These are phyloP conservation scores for Lepiota brunneoincarnata DNA, from an alignment of 768 basidiomycete species.

Conservation along the genomic window DNA sequence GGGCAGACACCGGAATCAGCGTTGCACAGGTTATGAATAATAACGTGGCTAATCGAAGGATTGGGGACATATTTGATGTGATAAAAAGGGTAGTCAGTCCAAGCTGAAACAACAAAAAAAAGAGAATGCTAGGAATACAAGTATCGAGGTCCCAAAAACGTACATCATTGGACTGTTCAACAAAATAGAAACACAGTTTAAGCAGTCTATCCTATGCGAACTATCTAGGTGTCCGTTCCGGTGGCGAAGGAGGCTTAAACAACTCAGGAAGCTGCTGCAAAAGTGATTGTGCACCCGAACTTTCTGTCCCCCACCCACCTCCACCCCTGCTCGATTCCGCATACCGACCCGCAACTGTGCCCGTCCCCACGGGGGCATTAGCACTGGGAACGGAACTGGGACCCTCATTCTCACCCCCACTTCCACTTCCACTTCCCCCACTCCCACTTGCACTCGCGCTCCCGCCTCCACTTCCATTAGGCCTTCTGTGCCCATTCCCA, in stretches of 20 bases:
- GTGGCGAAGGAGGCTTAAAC: neutral
- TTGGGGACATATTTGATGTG: too few species aligned
- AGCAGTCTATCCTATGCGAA: neutral
- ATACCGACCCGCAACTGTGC: neutral
- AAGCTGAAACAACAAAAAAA: too few species aligned
- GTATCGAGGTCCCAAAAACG: too few species aligned
- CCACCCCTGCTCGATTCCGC: neutral
- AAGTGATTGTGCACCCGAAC: constrained; percentile 3
- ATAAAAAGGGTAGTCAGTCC: too few species aligned
- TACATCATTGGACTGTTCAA: neutral
- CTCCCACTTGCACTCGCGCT: neutral
- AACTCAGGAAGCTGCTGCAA: constrained; percentile 5
- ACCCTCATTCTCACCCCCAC: neutral
- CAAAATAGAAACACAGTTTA: neutral
- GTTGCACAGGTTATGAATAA: too few species aligned
- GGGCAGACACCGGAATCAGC: too few species aligned
- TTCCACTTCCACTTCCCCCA: neutral
- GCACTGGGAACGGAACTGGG: neutral
- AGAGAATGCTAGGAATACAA: too few species aligned
- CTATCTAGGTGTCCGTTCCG: constrained; percentile 2
- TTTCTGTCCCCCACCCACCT: constrained; percentile 6
- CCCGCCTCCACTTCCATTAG: neutral
- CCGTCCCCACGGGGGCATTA: neutral
- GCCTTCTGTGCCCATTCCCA: neutral
- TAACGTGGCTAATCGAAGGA: too few species aligned